Percentiles rank a stretch among this genome's conserved stretches.
Conservation (phyloP, 108 stramenopile genomes). For the Cylindrotheca closterium region DNA sequence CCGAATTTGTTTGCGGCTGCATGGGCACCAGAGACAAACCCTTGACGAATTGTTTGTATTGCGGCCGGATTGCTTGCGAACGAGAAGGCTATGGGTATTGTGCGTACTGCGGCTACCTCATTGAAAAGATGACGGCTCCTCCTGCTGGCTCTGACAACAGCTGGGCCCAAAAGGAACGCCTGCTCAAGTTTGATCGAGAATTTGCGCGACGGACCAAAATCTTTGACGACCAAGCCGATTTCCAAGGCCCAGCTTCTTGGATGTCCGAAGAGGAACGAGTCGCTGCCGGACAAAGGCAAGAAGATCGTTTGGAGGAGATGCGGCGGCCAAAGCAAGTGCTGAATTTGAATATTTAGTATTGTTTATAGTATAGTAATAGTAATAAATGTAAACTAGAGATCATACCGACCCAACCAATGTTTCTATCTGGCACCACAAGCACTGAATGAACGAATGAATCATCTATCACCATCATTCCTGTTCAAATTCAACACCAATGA, state of each 20-base stretch:
- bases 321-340: constrained; percentile 34
- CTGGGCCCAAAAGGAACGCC: constrained; percentile 42
- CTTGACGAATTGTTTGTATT: constrained; percentile 59
- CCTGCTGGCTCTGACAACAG: constrained; percentile 13
- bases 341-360: constrained; percentile 30
- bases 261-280: constrained; percentile 39
- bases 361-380: background rate
- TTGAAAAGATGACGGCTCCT: constrained; percentile 18
- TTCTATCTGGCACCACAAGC: no score
- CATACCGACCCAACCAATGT: no score
- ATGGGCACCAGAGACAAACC: constrained; percentile 52
- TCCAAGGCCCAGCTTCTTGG: constrained; percentile 39
- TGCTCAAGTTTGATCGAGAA: constrained; percentile 56
- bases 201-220: constrained; percentile 39
- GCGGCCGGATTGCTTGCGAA: constrained; percentile 55
- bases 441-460: no score
- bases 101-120: constrained; percentile 48
- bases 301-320: constrained; percentile 15
- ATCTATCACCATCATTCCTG: no score
- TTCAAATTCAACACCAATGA: no score
- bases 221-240: constrained; percentile 67
- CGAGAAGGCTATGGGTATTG: constrained; percentile 60
- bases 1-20: constrained; percentile 53
- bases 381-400: no score
- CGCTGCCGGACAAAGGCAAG: constrained; percentile 32